phyloP scores from a whole-genome alignment of 805 yeast species.

The Metschnikowia drakensbergensis region DNA sequence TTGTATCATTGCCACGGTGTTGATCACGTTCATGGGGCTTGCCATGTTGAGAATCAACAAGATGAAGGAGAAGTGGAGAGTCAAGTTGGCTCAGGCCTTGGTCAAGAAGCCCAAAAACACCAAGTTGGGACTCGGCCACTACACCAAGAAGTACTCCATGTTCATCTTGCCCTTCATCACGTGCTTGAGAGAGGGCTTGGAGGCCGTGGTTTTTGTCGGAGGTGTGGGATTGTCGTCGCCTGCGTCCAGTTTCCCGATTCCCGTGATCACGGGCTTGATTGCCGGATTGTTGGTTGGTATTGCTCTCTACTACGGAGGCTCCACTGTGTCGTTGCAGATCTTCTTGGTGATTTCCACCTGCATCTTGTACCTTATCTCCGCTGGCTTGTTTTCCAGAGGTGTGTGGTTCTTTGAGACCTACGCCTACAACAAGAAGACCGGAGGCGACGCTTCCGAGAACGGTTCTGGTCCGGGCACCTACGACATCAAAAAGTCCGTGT shows the following conservation, averaged over 20 bases:
- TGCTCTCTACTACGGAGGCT: slow-evolving; percentile 75
- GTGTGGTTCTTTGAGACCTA: slow-evolving; percentile 83
- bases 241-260: slow-evolving; percentile 71
- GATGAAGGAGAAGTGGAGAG: slow-evolving; percentile 96
- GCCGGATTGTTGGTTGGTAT: slow-evolving; percentile 74
- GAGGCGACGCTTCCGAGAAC: slow-evolving; percentile 91
- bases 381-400: slow-evolving; percentile 93
- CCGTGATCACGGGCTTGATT: slow-evolving; percentile 79
- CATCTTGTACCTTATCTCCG: slow-evolving; percentile 81
- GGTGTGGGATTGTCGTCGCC: slow-evolving; percentile 36
- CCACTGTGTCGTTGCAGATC: slow-evolving; percentile 75
- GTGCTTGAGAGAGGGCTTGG: slow-evolving; percentile 87
- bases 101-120: slow-evolving; percentile 38
- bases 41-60: slow-evolving; percentile 94
- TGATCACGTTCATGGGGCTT: slow-evolving; percentile 91
- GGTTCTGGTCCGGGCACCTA: slow-evolving; percentile 96
- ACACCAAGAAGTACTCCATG: slow-evolving; percentile 76
- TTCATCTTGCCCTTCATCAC: slow-evolving; percentile 86
- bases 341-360: slow-evolving; percentile 85
- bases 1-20: slow-evolving; percentile 81
- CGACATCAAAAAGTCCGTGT: slow-evolving; percentile 70
- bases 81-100: slow-evolving; percentile 83
- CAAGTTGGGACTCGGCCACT: slow-evolving; percentile 50
- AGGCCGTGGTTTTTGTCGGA: slow-evolving; percentile 43
- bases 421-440: slow-evolving; percentile 58